Evolutionary conservation across 306 rosid genomes (phyloP), one percentile per base, ranked within the genome.

Genomic region (Citrullus mucosospermus): DNA sequence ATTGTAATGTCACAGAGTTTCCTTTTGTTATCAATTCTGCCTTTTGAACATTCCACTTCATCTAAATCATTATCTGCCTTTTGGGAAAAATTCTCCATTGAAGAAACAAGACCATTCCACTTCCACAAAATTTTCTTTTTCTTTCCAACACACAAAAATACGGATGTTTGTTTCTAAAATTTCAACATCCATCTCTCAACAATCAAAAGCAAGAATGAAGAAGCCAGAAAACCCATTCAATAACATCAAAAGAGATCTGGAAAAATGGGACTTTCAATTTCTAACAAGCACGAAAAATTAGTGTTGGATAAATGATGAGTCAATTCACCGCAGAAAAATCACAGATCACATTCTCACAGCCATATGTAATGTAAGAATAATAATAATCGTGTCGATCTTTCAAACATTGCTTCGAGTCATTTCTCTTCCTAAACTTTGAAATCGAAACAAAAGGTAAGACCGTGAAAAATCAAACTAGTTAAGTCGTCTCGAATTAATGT

Each of bases 381-480:
- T 39, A 46, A 59, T 36, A 11, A 60, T 60, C 18, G 18, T 18
- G 32, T 28, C 46, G 34, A 12, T 61, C 44, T 43, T 76, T 58
- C 69, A 57, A 46, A 60, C 46, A 46, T 13, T 60, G 60, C 51
- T 62, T 48, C 28, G 18, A 28, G 51, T 63, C 75, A 50, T 78
- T 77, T 43, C 80, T 78, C 59, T 78, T 78, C 73, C 73, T 59
- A 78, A 46, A 62, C 41, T 44, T 59, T 9, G 44, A 75, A 78
- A 12, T 10, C 69, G 12, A 32, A 78, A 48, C 9, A 68, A 65
- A 44, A 77, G 16, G 34, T 53, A 18, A 12, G 39, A 20, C 51
- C 7, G 9, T 7, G 6, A 75, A 75, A 56, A 76, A 76, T 76
- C 39, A 39, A 57, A n/a, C 79, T 57, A 12, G 58, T 53, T 48